These are phyloP conservation scores for Aspergillus sergii DNA, from an alignment of 2,329 filamentous ascomycete species.

Conservation along the genomic window DNA sequence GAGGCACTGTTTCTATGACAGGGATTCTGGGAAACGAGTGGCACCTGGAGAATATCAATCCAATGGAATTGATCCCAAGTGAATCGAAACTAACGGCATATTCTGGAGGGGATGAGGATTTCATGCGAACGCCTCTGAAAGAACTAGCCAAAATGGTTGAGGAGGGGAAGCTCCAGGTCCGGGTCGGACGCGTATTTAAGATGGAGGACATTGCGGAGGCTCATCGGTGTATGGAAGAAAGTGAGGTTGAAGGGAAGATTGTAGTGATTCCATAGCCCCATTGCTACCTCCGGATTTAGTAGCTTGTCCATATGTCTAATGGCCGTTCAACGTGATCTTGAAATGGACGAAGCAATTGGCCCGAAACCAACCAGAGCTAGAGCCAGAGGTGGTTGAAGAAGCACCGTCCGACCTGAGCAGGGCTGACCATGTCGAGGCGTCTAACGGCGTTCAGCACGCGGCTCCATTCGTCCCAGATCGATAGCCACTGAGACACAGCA, in stretches of 20 bases:
- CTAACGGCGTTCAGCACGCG: background rate
- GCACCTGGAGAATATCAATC: constrained; percentile 42
- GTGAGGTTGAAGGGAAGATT: constrained; percentile 49
- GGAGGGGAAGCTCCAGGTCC: constrained; percentile 43
- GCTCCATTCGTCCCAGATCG: background rate
- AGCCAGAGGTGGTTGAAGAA: background rate
- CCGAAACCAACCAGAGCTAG: background rate
- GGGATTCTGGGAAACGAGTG: constrained; percentile 51
- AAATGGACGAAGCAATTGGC: constrained; percentile 2
- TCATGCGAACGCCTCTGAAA: constrained; percentile 46
- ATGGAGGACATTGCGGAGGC: constrained; percentile 52
- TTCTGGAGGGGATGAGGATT: constrained; percentile 40
- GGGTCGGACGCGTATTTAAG: constrained; percentile 46
- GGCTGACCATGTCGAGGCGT: background rate
- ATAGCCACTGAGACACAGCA: background rate
- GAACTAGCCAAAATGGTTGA: constrained; percentile 43
- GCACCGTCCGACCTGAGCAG: background rate
- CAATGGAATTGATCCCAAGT: constrained; percentile 48
- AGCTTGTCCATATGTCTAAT: background rate
- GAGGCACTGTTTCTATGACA: constrained; percentile 50
- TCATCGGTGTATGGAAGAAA: constrained; percentile 50
- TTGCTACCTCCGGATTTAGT: background rate
- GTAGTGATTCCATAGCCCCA: constrained; percentile 34
- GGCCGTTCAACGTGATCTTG: constrained; percentile 5
- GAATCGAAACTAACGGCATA: constrained; percentile 47